phyloP scores from a whole-genome alignment of 768 basidiomycete species.

The Lyophyllum shimeji region DNA sequence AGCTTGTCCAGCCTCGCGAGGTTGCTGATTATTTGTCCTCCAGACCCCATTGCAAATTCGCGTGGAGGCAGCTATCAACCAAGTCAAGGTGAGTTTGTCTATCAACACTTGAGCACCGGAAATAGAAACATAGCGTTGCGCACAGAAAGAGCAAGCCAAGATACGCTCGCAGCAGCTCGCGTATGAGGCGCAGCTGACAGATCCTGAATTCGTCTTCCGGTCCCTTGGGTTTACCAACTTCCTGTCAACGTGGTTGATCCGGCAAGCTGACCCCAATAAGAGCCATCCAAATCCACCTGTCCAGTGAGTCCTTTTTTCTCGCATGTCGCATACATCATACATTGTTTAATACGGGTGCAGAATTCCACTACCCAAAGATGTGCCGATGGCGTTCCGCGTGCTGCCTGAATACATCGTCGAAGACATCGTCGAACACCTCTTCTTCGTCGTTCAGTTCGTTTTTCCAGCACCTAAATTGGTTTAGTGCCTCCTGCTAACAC shows the following conservation, averaged over 20 bases:
- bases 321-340: neutral
- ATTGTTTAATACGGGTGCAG: conserved; percentile 38
- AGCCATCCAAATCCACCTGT: conserved; percentile 69
- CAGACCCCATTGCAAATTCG: conserved; percentile 76
- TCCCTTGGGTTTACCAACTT: conserved; percentile 86
- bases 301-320: conserved; percentile 47
- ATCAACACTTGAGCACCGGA: neutral
- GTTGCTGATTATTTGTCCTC: neutral
- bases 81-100: conserved; percentile 58
- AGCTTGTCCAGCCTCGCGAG: neutral
- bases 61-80: conserved; percentile 73
- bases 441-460: conserved; percentile 78
- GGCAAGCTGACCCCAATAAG: conserved; percentile 81
- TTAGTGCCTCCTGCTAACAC: conserved; percentile 18
- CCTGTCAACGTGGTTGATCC: conserved; percentile 91
- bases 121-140: neutral
- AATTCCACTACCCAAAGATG: conserved; percentile 81
- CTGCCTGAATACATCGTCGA: conserved; percentile 94
- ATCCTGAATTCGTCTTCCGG: conserved; percentile 80
- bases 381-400: conserved; percentile 81
- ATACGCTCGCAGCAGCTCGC: conserved; percentile 74
- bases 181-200: conserved; percentile 82
- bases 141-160: conserved; percentile 66
- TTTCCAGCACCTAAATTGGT: neutral
- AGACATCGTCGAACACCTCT: conserved; percentile 87